These are phyloP conservation scores for Chlorella sp. DNA, from an alignment of 139 green algal genomes.

Conservation along the genomic window DNA sequence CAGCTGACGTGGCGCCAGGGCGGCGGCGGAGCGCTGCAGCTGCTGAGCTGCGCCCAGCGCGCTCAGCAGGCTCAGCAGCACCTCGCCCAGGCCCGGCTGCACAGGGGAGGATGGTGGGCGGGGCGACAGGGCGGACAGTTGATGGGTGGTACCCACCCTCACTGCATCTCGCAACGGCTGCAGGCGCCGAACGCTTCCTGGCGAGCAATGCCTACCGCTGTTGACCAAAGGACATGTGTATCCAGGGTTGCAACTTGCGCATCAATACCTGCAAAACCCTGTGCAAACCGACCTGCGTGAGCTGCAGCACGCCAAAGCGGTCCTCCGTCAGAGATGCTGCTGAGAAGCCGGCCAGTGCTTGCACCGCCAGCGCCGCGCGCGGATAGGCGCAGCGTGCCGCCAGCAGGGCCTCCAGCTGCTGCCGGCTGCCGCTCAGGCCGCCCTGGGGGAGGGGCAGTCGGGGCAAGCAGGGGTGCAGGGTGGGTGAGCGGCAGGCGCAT, in stretches of 20 bases:
- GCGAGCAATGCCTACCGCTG: too few species aligned
- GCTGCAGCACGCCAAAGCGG: constrained; percentile 48
- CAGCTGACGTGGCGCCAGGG: constrained; percentile 20
- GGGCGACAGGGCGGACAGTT: too few species aligned
- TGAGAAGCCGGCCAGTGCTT: constrained; percentile 29
- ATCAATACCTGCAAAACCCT: too few species aligned
- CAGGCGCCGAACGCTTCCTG: too few species aligned
- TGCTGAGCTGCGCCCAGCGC: constrained; percentile 26
- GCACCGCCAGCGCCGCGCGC: neutral
- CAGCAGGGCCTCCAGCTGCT: constrained; percentile 12
- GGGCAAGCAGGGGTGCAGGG: neutral
- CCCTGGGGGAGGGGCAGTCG: neutral
- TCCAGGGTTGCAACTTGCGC: too few species aligned
- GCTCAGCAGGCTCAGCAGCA: constrained; percentile 41
- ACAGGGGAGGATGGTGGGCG: neutral
- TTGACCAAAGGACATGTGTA: too few species aligned
- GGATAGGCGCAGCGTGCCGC: constrained; percentile 31
- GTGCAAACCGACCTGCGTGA: neutral
- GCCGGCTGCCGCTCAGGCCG: neutral
- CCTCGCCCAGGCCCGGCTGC: constrained; percentile 34
- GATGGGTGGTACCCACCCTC: too few species aligned
- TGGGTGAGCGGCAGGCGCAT: too few species aligned
- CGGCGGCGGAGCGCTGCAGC: neutral
- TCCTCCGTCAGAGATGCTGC: constrained; percentile 34
- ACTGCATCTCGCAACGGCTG: too few species aligned